Conservation (phyloP, 2,329 filamentous ascomycete species). For the Pestalotiopsis fici region DNA sequence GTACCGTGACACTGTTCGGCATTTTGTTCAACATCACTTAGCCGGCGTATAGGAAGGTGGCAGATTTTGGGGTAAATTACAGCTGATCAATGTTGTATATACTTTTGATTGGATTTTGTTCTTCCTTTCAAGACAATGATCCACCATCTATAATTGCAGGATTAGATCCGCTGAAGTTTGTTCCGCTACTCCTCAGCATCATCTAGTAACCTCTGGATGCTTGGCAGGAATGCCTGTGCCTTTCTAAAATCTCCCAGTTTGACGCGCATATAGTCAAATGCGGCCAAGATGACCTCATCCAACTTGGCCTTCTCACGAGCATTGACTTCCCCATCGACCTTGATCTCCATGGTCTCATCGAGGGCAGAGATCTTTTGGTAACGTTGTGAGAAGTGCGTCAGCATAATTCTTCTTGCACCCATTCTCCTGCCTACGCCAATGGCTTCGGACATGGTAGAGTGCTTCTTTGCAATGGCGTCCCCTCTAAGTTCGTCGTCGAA, state of each 20-base stretch:
- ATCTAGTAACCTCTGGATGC: constrained; percentile 30
- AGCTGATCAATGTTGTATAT: background rate
- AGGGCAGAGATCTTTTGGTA: constrained; percentile 75
- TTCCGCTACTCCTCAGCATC: constrained; percentile 8
- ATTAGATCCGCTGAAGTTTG: too few species aligned
- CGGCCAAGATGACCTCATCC: constrained; percentile 66
- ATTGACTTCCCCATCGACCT: constrained; percentile 19
- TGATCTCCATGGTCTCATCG: constrained; percentile 31
- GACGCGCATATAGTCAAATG: constrained; percentile 79
- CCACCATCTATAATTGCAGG: too few species aligned
- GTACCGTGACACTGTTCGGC: background rate
- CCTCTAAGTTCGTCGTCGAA: constrained; percentile 82
- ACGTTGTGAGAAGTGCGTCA: constrained; percentile 94
- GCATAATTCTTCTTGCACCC: constrained; percentile 75
- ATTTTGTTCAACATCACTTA: background rate
- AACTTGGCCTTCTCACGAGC: constrained; percentile 32
- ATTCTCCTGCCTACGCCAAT: constrained; percentile 76
- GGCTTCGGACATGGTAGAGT: constrained; percentile 86
- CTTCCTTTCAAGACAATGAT: background rate
- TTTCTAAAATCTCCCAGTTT: constrained; percentile 37
- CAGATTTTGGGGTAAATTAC: background rate
- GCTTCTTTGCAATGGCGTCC: constrained; percentile 85
- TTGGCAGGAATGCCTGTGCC: constrained; percentile 31
- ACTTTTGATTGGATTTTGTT: background rate
- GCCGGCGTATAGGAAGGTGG: background rate